phyloP scores from a whole-genome alignment of 202 grass and related monocot genomes.

The Cymbopogon flexuosus region DNA sequence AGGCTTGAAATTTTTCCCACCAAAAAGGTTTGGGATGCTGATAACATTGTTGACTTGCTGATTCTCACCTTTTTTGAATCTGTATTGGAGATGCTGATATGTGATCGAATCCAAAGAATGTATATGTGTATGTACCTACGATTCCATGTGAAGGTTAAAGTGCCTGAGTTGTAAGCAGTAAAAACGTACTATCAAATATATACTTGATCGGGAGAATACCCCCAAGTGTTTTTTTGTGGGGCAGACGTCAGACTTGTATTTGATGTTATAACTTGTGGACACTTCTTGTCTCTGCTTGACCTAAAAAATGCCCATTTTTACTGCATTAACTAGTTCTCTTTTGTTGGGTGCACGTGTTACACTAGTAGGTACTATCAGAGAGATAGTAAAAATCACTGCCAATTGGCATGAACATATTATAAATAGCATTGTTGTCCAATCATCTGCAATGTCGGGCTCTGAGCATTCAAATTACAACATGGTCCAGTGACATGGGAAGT shows the following conservation, averaged over 20 bases:
- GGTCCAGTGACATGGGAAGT: too few species aligned
- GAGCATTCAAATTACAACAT: too few species aligned
- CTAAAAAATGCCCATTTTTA: not conserved
- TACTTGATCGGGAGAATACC: not conserved
- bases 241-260: not conserved
- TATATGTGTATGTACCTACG: slow-evolving; percentile 13
- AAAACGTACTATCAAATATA: slow-evolving; percentile 10
- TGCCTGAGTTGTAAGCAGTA: not conserved
- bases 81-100: slow-evolving; percentile 8
- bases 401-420: not conserved
- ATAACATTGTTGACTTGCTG: slow-evolving; percentile 32
- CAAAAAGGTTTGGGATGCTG: slow-evolving; percentile 17
- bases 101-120: not conserved
- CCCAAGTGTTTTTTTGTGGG: not conserved
- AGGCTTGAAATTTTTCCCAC: slow-evolving; percentile 30
- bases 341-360: not conserved
- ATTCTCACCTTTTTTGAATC: slow-evolving; percentile 5
- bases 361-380: not conserved
- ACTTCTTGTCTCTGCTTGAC: not conserved
- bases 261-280: not conserved
- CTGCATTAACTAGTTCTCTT: not conserved
- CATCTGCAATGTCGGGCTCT: too few species aligned
- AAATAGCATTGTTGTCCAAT: not conserved
- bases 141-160: not conserved
- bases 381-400: not conserved